These are phyloP conservation scores for Mucor sp. DNA, from an alignment of 371 early-diverging fungal genomes.

Conservation along the genomic window DNA sequence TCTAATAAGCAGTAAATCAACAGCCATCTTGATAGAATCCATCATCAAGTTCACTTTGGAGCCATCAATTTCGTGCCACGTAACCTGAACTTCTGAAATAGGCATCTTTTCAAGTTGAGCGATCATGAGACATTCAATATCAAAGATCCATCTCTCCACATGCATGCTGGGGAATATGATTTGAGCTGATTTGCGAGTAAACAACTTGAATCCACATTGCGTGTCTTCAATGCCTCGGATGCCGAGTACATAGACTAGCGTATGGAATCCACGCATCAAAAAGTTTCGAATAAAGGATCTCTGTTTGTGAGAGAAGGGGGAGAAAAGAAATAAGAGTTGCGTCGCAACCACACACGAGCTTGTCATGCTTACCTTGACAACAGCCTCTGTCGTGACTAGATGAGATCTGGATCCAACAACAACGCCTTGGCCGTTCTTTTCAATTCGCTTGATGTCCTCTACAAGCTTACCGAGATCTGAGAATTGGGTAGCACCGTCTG, in stretches of 20 bases:
- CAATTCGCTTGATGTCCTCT: constrained; percentile 36
- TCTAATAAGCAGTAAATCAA: constrained; percentile 86
- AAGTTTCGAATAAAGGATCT: constrained; percentile 88
- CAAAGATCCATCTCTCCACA: constrained; percentile 96
- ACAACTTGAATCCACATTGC: constrained; percentile 96
- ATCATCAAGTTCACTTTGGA: constrained; percentile 86
- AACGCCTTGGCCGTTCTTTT: constrained; percentile 60
- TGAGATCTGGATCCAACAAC: constrained; percentile 92
- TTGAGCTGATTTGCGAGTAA: constrained; percentile 80
- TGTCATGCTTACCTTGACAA: constrained; percentile 78
- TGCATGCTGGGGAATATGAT: constrained; percentile 88
- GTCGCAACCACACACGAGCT: neutral
- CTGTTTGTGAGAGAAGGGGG: too few species aligned
- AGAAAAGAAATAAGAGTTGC: too few species aligned
- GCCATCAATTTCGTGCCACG: constrained; percentile 96
- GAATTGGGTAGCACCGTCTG: constrained; percentile 94
- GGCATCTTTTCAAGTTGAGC: constrained; percentile 73
- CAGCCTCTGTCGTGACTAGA: constrained; percentile 85
- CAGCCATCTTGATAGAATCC: constrained; percentile 89
- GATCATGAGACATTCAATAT: constrained; percentile 91
- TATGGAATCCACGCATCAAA: constrained; percentile 92
- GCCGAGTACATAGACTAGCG: constrained; percentile 79
- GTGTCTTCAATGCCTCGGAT: constrained; percentile 89
- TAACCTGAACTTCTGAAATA: constrained; percentile 87
- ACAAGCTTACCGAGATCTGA: constrained; percentile 76